Percentiles rank a stretch among this genome's conserved stretches.
Conservation (phyloP, 495 filamentous ascomycete genomes). For the Viridothelium virens region DNA sequence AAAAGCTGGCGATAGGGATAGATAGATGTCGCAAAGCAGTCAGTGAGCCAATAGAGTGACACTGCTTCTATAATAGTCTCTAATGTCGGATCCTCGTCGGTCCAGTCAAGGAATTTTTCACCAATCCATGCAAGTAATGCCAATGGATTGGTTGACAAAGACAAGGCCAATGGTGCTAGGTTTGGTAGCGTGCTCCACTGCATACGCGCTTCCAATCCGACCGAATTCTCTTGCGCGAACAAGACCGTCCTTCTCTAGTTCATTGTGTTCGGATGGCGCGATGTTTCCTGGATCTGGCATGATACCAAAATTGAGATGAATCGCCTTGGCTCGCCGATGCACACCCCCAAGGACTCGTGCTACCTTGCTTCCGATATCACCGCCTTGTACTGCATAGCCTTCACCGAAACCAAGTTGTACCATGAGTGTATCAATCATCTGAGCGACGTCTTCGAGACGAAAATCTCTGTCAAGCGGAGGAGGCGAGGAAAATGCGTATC, state of each 20-base stretch:
- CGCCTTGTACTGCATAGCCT: constrained; percentile 59
- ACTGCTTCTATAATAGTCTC: constrained; percentile 51
- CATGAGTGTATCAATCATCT: constrained; percentile 53
- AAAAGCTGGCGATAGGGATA: constrained; percentile 45
- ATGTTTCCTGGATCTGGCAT: constrained; percentile 19
- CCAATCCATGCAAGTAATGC: constrained; percentile 61
- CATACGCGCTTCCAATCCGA: constrained; percentile 45
- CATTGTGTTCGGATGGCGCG: constrained; percentile 11
- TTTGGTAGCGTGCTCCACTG: constrained; percentile 49
- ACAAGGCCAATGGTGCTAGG: constrained; percentile 56
- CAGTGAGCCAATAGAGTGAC: constrained; percentile 60
- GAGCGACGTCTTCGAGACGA: constrained; percentile 36
- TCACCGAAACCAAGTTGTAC: constrained; percentile 48
- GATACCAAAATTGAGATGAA: constrained; percentile 31
- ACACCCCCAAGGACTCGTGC: constrained; percentile 38
- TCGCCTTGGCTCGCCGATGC: constrained; percentile 32
- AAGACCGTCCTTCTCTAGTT: constrained; percentile 19
- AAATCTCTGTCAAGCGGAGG: constrained; percentile 46
- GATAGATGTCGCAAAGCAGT: constrained; percentile 49
- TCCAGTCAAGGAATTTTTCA: constrained; percentile 62
- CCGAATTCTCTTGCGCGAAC: constrained; percentile 34
- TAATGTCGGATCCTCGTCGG: constrained; percentile 44
- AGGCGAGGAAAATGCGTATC: constrained; percentile 52
- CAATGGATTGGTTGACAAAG: constrained; percentile 51
- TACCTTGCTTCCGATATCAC: constrained; percentile 55